Conservation (phyloP, 768 basidiomycete genomes). For the Mycena indigotica region DNA sequence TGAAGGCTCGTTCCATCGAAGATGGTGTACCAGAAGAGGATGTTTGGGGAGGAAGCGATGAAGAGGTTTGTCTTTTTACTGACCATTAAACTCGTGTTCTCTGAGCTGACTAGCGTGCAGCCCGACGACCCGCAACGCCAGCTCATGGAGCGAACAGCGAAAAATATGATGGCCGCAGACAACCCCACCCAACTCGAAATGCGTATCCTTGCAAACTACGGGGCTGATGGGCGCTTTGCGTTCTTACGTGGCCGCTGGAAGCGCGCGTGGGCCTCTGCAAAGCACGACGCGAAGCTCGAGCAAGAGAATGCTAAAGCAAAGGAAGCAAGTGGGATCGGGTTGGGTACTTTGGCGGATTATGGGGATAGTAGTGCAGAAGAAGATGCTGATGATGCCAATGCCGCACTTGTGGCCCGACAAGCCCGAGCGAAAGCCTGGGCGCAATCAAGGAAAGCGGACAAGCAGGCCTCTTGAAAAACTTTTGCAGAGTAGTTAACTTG, state of each 20-base stretch:
- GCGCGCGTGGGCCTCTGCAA: constrained; percentile 59
- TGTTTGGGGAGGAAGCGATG: constrained; percentile 68
- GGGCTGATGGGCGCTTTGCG: constrained; percentile 74
- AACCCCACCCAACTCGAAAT: constrained; percentile 85
- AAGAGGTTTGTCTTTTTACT: constrained; percentile 51
- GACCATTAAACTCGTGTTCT: not conserved
- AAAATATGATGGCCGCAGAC: constrained; percentile 66
- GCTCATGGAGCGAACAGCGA: constrained; percentile 76
- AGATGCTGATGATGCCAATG: constrained; percentile 29
- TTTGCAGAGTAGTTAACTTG: no score
- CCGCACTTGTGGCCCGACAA: constrained; percentile 21
- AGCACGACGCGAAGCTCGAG: constrained; percentile 43
- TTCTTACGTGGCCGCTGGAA: constrained; percentile 82
- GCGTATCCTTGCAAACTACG: constrained; percentile 86
- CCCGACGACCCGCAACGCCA: constrained; percentile 60
- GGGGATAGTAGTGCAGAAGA: constrained; percentile 56
- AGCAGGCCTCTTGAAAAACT: constrained; percentile 3
- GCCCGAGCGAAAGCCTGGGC: constrained; percentile 61
- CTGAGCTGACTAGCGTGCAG: constrained; percentile 33
- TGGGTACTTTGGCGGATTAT: constrained; percentile 64
- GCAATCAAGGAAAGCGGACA: constrained; percentile 45
- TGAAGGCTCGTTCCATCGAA: constrained; percentile 55
- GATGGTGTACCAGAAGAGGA: constrained; percentile 44
- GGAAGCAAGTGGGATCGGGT: constrained; percentile 23
- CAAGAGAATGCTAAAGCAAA: constrained; percentile 29